These are phyloP conservation scores for Aphanomyces invadans DNA, from an alignment of 352 stramenopile genomes.

Conservation along the genomic window DNA sequence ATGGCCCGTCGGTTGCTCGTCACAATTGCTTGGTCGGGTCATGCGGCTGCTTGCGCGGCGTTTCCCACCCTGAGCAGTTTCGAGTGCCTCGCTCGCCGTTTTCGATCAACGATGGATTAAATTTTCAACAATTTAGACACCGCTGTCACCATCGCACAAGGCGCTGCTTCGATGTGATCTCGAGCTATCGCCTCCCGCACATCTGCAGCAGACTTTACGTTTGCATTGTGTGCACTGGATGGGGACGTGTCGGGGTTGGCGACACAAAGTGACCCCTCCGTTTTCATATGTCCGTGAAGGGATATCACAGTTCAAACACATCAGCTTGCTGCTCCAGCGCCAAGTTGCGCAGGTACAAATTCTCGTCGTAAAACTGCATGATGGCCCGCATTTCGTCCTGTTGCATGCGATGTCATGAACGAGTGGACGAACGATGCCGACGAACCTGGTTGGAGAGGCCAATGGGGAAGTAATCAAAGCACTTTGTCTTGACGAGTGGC, in stretches of 20 bases:
- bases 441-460: not conserved
- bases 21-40: not conserved
- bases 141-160: too few species aligned
- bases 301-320: conserved; percentile 9
- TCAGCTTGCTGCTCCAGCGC: conserved; percentile 19
- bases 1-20: not conserved
- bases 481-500: not conserved
- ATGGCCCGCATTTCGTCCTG: conserved; percentile 13
- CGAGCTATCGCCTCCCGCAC: too few species aligned
- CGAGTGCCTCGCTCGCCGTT: too few species aligned
- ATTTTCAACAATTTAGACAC: too few species aligned
- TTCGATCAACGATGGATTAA: too few species aligned
- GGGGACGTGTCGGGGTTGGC: too few species aligned
- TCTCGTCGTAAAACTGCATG: conserved; percentile 14
- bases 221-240: too few species aligned
- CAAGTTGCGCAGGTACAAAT: conserved; percentile 16
- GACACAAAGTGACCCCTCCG: not conserved
- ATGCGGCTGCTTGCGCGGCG: not conserved
- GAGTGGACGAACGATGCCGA: not conserved
- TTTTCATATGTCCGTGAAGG: not conserved
- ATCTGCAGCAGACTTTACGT: too few species aligned
- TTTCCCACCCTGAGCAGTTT: not conserved
- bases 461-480: not conserved
- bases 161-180: too few species aligned
- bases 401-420: not conserved